Conservation (phyloP, 257 asterid species). For the Jacaranda mimosifolia region DNA sequence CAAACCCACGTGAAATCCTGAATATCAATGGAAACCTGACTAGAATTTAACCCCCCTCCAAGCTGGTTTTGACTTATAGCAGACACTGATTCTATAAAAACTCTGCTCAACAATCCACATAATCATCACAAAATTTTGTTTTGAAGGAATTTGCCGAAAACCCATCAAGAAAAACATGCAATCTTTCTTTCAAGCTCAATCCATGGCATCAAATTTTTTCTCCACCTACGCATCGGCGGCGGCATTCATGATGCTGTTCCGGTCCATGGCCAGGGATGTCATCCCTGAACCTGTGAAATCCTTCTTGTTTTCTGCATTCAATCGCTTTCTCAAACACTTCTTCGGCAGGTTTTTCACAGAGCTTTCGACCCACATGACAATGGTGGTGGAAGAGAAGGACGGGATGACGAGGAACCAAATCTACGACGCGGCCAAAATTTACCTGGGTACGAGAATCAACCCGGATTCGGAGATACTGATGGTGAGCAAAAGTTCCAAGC, state of each 20-base stretch:
- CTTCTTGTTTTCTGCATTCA: not conserved
- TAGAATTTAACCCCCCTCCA: not conserved
- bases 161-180: constrained; percentile 41
- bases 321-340: not conserved
- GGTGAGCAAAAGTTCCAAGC: not conserved
- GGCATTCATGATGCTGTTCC: constrained; percentile 21
- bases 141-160: not conserved
- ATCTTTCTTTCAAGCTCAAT: constrained; percentile 54
- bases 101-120: not conserved
- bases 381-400: not conserved
- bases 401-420: not conserved
- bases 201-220: constrained; percentile 63
- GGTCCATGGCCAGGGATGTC: not conserved
- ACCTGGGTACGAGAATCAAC: not conserved
- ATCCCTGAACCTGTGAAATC: not conserved
- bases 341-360: not conserved
- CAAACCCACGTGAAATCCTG: not conserved
- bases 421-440: not conserved
- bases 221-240: constrained; percentile 48
- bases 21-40: not conserved
- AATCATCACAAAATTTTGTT: not conserved
- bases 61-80: not conserved
- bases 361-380: not conserved
- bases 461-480: not conserved
- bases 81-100: not conserved